Percentiles rank a stretch among this genome's conserved stretches.
phyloP scores from a whole-genome alignment of 306 rosid species.

The Vigna reflexopilosa region DNA sequence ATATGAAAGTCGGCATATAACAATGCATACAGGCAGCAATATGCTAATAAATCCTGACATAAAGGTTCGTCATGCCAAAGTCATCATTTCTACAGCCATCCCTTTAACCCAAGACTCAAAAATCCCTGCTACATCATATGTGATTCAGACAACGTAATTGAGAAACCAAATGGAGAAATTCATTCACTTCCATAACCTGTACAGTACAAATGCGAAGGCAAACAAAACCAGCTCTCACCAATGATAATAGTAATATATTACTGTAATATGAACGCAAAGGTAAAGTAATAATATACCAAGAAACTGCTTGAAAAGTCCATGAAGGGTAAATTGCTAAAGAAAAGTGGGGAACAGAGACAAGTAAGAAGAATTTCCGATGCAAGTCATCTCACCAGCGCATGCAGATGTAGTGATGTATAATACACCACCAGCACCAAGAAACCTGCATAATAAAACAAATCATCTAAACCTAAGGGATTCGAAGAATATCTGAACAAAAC shows the following conservation, averaged over 20 bases:
- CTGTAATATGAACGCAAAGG: conserved; percentile 25
- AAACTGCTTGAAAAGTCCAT: conserved; percentile 13
- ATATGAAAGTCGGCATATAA: conserved; percentile 44
- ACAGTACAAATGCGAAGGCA: conserved; percentile 38
- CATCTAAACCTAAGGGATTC: conserved; percentile 59
- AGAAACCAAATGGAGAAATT: conserved; percentile 52
- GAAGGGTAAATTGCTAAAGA: conserved; percentile 24
- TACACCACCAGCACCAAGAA: conserved; percentile 55
- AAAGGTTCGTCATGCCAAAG: conserved; percentile 41
- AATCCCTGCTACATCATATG: conserved; percentile 55
- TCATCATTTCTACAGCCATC: conserved; percentile 48
- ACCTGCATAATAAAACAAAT: conserved; percentile 61
- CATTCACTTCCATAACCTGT: conserved; percentile 47
- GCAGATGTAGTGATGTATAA: conserved; percentile 41
- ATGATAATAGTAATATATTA: background rate
- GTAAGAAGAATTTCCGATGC: conserved; percentile 37
- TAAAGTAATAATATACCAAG: conserved; percentile 5
- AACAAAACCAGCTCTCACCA: conserved; percentile 32
- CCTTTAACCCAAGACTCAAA: conserved; percentile 48
- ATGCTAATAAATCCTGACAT: conserved; percentile 51
- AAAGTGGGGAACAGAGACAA: conserved; percentile 21
- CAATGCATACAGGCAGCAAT: conserved; percentile 50
- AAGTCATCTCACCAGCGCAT: conserved; percentile 57
- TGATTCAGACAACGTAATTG: conserved; percentile 49
- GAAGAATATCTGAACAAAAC: conserved; percentile 38